A percentile compares a stretch with the other conserved stretches of the same genome.
Conservation (phyloP, 495 filamentous ascomycete genomes). For the Glarea lozoyensis region DNA sequence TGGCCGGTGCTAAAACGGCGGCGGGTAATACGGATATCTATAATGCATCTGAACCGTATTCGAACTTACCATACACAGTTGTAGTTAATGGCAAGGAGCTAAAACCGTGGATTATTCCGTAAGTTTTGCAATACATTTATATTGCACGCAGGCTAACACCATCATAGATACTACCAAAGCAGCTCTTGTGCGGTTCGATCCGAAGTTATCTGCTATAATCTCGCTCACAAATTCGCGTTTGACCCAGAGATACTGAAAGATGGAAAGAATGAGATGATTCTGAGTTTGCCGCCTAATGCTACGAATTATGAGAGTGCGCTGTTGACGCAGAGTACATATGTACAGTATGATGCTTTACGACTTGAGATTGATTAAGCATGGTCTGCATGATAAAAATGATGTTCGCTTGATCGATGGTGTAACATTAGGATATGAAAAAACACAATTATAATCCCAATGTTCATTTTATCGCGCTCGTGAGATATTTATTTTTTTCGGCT, state of each 20-base stretch:
- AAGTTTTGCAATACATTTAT: slow-evolving; percentile 15
- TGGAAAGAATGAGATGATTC: slow-evolving; percentile 39
- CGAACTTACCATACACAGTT: slow-evolving; percentile 34
- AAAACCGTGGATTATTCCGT: slow-evolving; percentile 38
- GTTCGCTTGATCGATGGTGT: too few species aligned
- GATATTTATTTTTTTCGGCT: too few species aligned
- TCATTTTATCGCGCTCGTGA: too few species aligned
- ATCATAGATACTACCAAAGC: slow-evolving; percentile 27
- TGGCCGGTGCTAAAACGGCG: slow-evolving; percentile 48
- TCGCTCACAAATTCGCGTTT: slow-evolving; percentile 43
- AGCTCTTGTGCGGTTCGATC: slow-evolving; percentile 45
- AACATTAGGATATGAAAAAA: too few species aligned
- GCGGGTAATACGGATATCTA: slow-evolving; percentile 46
- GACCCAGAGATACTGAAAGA: slow-evolving; percentile 29
- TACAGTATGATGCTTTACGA: slow-evolving; percentile 50
- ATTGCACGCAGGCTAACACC: slow-evolving; percentile 1
- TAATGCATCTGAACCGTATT: slow-evolving; percentile 35
- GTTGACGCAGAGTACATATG: slow-evolving; percentile 39
- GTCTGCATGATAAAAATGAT: too few species aligned
- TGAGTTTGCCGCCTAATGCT: slow-evolving; percentile 42
- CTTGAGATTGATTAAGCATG: slow-evolving; percentile 38
- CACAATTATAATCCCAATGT: too few species aligned
- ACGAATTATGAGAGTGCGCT: slow-evolving; percentile 45
- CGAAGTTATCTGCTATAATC: slow-evolving; percentile 48
- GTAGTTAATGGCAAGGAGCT: slow-evolving; percentile 33